phyloP scores from a whole-genome alignment of 2,329 filamentous ascomycete species.

The Colletotrichum nymphaeae region DNA sequence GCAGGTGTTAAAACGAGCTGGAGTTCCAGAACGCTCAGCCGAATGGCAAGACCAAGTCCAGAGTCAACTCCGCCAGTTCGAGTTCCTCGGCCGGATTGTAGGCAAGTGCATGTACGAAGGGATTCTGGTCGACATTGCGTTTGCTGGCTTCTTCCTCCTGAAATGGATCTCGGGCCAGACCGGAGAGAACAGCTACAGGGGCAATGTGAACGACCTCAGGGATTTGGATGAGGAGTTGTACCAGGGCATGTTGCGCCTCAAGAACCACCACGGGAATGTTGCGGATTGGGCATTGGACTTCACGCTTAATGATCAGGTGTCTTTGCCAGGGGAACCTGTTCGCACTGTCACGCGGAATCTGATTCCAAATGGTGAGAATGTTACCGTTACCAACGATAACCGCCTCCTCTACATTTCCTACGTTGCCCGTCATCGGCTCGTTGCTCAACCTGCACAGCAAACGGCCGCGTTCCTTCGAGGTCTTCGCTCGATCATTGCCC shows the following conservation, averaged over 20 bases:
- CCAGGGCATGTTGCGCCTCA: constrained; percentile 83
- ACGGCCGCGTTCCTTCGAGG: constrained; percentile 90
- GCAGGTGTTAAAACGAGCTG: constrained; percentile 64
- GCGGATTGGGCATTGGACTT: constrained; percentile 87
- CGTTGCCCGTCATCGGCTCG: constrained; percentile 87
- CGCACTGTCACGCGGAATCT: constrained; percentile 80
- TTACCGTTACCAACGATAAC: constrained; percentile 89
- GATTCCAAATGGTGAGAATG: constrained; percentile 79
- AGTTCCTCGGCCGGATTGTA: constrained; percentile 92
- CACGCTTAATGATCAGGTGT: constrained; percentile 81
- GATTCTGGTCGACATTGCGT: constrained; percentile 91
- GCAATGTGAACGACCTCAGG: constrained; percentile 93
- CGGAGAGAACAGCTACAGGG: constrained; percentile 80
- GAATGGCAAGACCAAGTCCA: constrained; percentile 68
- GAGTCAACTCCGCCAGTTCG: constrained; percentile 78
- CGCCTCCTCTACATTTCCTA: constrained; percentile 94
- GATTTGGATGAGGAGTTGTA: constrained; percentile 94
- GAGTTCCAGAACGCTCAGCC: constrained; percentile 62
- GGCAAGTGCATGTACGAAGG: constrained; percentile 98
- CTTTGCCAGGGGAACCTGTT: constrained; percentile 55
- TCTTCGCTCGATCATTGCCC: constrained; percentile 87
- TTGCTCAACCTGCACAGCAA: constrained; percentile 82
- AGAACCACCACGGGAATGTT: constrained; percentile 87
- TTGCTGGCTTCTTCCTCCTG: constrained; percentile 94
- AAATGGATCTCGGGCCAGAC: constrained; percentile 84